Percentiles rank a stretch among this genome's conserved stretches.
These are phyloP conservation scores for Podaxis sp. DNA, from an alignment of 768 basidiomycete genomes.

Conservation along the genomic window DNA sequence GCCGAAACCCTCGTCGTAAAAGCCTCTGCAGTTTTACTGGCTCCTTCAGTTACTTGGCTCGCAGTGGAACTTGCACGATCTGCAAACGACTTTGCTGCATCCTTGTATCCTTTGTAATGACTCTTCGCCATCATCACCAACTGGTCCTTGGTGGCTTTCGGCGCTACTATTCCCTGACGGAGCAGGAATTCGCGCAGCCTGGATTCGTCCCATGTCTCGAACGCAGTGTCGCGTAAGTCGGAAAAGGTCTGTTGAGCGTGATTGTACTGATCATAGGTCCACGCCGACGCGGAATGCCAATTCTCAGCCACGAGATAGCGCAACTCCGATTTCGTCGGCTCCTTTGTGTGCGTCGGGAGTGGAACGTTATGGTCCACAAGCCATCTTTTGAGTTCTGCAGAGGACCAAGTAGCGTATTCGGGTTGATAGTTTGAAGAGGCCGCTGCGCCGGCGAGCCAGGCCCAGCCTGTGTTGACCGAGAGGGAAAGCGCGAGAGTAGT, in stretches of 20 bases:
- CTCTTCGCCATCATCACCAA: slow-evolving; percentile 77
- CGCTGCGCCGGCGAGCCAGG: slow-evolving; percentile 48
- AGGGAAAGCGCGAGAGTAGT: slow-evolving; percentile 24
- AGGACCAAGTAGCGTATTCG: slow-evolving; percentile 57
- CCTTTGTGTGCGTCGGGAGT: slow-evolving; percentile 42
- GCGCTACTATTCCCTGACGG: slow-evolving; percentile 83
- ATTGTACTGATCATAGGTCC: slow-evolving; percentile 65
- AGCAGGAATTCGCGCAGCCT: slow-evolving; percentile 81
- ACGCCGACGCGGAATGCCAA: slow-evolving; percentile 53
- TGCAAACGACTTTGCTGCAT: slow-evolving; percentile 58
- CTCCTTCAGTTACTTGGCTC: slow-evolving; percentile 44
- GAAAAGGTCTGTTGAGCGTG: slow-evolving; percentile 63
- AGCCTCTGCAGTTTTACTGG: slow-evolving; percentile 40
- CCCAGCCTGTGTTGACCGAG: slow-evolving; percentile 34
- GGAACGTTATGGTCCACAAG: slow-evolving; percentile 65
- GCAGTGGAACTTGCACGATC: slow-evolving; percentile 46
- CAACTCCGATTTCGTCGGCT: slow-evolving; percentile 38
- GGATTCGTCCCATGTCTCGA: slow-evolving; percentile 86
- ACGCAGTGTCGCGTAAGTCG: slow-evolving; percentile 56
- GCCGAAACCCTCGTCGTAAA: slow-evolving; percentile 26
- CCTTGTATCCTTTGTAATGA: slow-evolving; percentile 58
- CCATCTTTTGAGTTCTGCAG: slow-evolving; percentile 64
- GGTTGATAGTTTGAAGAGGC: slow-evolving; percentile 30
- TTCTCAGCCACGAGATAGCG: slow-evolving; percentile 56
- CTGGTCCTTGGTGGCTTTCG: slow-evolving; percentile 76